Evolutionary conservation across 805 yeast genomes (phyloP).

Genomic region (Debaryomyces castellii): DNA sequence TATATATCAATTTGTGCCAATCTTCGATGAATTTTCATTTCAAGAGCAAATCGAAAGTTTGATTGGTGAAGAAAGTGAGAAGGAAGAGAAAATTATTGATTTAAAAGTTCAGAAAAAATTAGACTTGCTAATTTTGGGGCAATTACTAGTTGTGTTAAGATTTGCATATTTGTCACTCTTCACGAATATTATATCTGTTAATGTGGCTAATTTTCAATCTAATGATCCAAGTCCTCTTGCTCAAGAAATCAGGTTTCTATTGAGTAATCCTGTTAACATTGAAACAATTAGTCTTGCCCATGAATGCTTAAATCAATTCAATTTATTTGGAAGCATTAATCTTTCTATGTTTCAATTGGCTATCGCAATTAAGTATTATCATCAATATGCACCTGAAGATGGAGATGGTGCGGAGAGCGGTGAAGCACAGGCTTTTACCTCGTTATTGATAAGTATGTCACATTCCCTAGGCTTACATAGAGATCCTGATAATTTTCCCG

Average conservation of each 20-base stretch:
- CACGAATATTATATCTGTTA: constrained; percentile 14
- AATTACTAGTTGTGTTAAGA: constrained; percentile 18
- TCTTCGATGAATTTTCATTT: constrained; percentile 37
- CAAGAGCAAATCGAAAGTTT: constrained; percentile 9
- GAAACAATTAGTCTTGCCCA: constrained; percentile 32
- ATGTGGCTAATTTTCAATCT: constrained; percentile 23
- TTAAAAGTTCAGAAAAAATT: constrained; percentile 15
- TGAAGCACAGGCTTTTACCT: constrained; percentile 53
- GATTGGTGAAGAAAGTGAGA: constrained; percentile 6
- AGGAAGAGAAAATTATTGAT: constrained; percentile 4
- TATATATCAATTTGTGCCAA: constrained; percentile 46
- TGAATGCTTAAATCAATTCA: constrained; percentile 35
- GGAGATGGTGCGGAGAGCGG: constrained; percentile 62
- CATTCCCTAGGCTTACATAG: constrained; percentile 65
- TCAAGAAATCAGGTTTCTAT: constrained; percentile 22
- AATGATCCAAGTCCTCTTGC: constrained; percentile 23
- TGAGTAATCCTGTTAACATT: constrained; percentile 29
- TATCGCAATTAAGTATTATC: constrained; percentile 50
- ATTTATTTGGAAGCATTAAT: constrained; percentile 38
- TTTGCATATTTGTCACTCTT: constrained; percentile 19
- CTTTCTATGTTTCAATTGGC: constrained; percentile 56
- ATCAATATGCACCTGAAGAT: constrained; percentile 48
- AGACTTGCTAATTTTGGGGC: constrained; percentile 14
- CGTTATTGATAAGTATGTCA: constrained; percentile 65
- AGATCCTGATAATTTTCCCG: constrained; percentile 55